Percentiles rank a stretch among this genome's conserved stretches.
These are phyloP conservation scores for Raddia guianensis DNA, from an alignment of 176 grass and related monocot genomes.

Conservation along the genomic window DNA sequence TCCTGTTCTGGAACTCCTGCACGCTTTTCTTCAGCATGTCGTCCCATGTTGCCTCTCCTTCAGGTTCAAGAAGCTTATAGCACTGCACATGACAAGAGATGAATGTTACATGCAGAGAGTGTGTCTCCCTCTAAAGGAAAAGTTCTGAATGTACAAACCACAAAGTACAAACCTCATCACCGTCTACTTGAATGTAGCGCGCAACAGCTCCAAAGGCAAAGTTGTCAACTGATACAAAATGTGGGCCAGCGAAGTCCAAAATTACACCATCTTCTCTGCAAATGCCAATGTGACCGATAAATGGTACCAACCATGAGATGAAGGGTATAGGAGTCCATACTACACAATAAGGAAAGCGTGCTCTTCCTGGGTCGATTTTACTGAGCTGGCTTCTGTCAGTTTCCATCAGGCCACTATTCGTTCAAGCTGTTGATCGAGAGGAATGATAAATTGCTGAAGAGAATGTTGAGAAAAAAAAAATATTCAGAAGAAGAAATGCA, in stretches of 20 bases:
- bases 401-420: slow-evolving; percentile 48
- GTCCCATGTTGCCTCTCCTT: slow-evolving; percentile 63
- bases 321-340: slow-evolving; percentile 96
- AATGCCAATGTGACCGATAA: slow-evolving; percentile 91
- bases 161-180: slow-evolving; percentile 62
- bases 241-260: slow-evolving; percentile 86
- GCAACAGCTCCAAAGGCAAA: slow-evolving; percentile 86
- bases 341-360: slow-evolving; percentile 82
- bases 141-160: neutral
- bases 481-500: neutral
- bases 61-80: slow-evolving; percentile 61
- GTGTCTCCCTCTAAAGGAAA: neutral
- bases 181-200: slow-evolving; percentile 73
- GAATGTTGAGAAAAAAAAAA: neutral
- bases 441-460: neutral
- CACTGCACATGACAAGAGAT: slow-evolving; percentile 47
- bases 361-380: slow-evolving; percentile 73
- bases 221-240: slow-evolving; percentile 91
- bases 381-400: slow-evolving; percentile 37
- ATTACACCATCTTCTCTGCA: slow-evolving; percentile 96
- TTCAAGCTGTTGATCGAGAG: slow-evolving; percentile 1
- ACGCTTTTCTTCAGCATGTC: slow-evolving; percentile 65
- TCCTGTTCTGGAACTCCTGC: slow-evolving; percentile 81
- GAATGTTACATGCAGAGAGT: neutral
- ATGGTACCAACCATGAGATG: slow-evolving; percentile 90